phyloP scores from a whole-genome alignment of 495 filamentous ascomycete genomes.

The Penicillium antarcticum region DNA sequence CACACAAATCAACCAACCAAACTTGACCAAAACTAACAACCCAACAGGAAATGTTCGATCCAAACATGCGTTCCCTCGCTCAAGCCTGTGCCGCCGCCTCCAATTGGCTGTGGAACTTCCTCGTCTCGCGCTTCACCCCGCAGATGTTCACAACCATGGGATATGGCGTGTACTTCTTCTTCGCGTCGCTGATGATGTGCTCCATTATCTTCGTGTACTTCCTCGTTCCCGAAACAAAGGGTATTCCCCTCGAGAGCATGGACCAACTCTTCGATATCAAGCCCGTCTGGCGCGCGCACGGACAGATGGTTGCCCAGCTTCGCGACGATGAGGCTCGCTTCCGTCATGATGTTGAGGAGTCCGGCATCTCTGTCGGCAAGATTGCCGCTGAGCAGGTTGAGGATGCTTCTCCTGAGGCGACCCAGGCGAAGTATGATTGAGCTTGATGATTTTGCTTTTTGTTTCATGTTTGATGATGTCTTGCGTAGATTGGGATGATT shows the following conservation, averaged over 20 bases:
- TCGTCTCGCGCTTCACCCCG: constrained; percentile 67
- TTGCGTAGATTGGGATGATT: neutral
- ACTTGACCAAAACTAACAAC: neutral
- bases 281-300: constrained; percentile 55
- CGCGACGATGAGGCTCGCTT: constrained; percentile 48
- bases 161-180: constrained; percentile 78
- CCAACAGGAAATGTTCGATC: constrained; percentile 54
- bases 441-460: neutral
- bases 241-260: constrained; percentile 50
- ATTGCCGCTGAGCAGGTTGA: constrained; percentile 18
- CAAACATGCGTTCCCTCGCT: constrained; percentile 61
- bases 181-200: constrained; percentile 65
- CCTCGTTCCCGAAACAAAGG: constrained; percentile 65
- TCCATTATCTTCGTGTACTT: constrained; percentile 67
- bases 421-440: constrained; percentile 17
- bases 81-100: constrained; percentile 66
- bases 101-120: constrained; percentile 78
- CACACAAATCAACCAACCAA: neutral
- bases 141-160: constrained; percentile 72
- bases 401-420: neutral
- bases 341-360: constrained; percentile 46
- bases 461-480: neutral
- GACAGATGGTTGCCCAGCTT: constrained; percentile 46
- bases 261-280: constrained; percentile 55
- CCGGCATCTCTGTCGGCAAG: constrained; percentile 21